Evolutionary conservation across 768 basidiomycete genomes (phyloP), one percentile per base, ranked within the genome.

Genomic region (Boletus rufocinnamomeus): DNA sequence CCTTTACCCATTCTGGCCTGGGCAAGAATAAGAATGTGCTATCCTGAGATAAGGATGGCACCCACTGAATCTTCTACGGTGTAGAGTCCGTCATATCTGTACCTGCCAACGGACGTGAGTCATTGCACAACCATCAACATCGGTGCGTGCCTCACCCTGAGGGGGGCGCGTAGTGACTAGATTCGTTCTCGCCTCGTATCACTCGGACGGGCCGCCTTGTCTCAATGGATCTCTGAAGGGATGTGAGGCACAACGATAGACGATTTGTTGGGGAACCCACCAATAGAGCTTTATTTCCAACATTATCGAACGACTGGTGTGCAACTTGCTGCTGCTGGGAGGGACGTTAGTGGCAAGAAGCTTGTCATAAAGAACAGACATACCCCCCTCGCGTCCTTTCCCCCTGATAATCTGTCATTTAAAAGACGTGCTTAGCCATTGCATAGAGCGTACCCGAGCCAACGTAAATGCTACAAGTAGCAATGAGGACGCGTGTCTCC

Each of bases 161-260:
- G 1, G 23, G 0, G 0, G 72, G 72, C 5, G 73, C 43, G 37
- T 68, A 73, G 50, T 19, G 23, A 38, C 46, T 69, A 1, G n/a
- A 4, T 0, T 32, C 11, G 21, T 50, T 66, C 27, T 25, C 62
- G 25, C 77, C 77, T n/a, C 78, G 69, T 30, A 77, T 45, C 13
- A 79, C 77, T 44, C 77, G 72, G 1, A 79, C 75, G 0, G 76
- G 77, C 19, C 64, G 65, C 34, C 57, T 64, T 1, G 66, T 76
- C 19, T 54, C 0, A n/a, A 2, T 52, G 5, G 78, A 77, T 13
- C 73, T 49, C 74, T 78, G 44, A 37, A 17, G 49, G 23, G 16
- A 50, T 14, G 41, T 61, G 21, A 60, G 40, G 14, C 34, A 49
- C 17, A 4, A 21, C 3, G 4, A 34, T 9, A 41, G 2, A n/a